Conservation (phyloP, 2,329 filamentous ascomycete species). For the Pseudopithomyces chartarum region DNA sequence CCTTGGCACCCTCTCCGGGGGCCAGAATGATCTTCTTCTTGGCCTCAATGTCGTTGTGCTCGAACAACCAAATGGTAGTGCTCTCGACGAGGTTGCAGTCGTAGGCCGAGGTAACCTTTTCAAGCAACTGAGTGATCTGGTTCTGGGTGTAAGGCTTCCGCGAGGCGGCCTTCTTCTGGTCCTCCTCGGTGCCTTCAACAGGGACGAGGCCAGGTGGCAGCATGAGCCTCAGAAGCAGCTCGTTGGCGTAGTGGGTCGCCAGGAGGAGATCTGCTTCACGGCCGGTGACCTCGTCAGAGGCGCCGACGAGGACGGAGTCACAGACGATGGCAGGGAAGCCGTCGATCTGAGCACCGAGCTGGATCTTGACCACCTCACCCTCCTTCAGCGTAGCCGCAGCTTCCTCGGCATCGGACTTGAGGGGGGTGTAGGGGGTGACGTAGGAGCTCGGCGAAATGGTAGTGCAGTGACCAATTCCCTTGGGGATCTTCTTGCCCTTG, state of each 20-base stretch:
- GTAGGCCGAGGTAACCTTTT: constrained; percentile 90
- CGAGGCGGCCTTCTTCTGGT: constrained; percentile 85
- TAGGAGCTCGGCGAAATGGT: constrained; percentile 93
- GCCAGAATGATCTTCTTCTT: constrained; percentile 97
- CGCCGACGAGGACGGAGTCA: constrained; percentile 80
- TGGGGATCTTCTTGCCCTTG: constrained; percentile 95
- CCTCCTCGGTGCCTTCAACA: constrained; percentile 83
- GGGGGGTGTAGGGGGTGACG: constrained; percentile 94
- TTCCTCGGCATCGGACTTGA: constrained; percentile 85
- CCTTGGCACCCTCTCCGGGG: constrained; percentile 83
- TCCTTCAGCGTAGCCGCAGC: constrained; percentile 78
- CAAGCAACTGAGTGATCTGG: constrained; percentile 84
- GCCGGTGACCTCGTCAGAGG: constrained; percentile 70
- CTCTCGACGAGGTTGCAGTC: constrained; percentile 94
- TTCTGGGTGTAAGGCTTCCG: constrained; percentile 83
- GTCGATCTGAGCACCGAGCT: constrained; percentile 98
- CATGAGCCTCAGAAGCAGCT: constrained; percentile 89
- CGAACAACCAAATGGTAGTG: constrained; percentile 96
- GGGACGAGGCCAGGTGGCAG: constrained; percentile 81
- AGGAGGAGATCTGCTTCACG: constrained; percentile 85
- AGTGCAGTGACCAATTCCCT: constrained; percentile 93
- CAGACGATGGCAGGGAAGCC: constrained; percentile 96
- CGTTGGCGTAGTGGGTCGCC: constrained; percentile 93
- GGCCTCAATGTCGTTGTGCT: constrained; percentile 95
- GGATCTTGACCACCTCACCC: constrained; percentile 92